Evolutionary conservation across 495 filamentous ascomycete species (phyloP).

Genomic region (Penicillium maclennaniae): DNA sequence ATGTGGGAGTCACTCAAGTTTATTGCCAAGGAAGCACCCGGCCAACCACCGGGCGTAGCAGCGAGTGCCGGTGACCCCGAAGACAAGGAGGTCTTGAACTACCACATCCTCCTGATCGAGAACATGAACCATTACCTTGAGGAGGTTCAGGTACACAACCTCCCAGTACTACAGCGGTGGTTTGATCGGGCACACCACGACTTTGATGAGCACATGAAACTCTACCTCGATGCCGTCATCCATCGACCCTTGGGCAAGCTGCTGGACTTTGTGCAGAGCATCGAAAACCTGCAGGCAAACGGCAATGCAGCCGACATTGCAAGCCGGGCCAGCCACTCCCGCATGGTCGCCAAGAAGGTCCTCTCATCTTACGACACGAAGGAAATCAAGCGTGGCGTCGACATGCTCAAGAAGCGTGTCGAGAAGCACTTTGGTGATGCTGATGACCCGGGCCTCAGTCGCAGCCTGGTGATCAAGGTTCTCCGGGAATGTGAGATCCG

Average conservation of each 20-base stretch:
- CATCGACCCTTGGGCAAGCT: slow-evolving; percentile 84
- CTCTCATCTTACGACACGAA: slow-evolving; percentile 73
- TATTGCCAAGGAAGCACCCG: slow-evolving; percentile 88
- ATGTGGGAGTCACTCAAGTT: slow-evolving; percentile 97
- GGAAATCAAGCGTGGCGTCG: slow-evolving; percentile 80
- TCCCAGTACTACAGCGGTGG: slow-evolving; percentile 78
- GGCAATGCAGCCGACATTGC: slow-evolving; percentile 53
- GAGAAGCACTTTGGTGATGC: slow-evolving; percentile 95
- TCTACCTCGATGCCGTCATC: slow-evolving; percentile 85
- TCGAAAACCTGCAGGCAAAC: slow-evolving; percentile 61
- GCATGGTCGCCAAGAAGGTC: slow-evolving; percentile 77
- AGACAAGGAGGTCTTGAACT: slow-evolving; percentile 93
- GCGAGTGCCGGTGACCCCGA: slow-evolving; percentile 66
- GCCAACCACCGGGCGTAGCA: slow-evolving; percentile 43
- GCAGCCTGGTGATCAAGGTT: slow-evolving; percentile 71
- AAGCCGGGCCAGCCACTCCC: slow-evolving; percentile 71
- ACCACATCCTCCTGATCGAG: slow-evolving; percentile 94
- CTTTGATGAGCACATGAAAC: slow-evolving; percentile 79
- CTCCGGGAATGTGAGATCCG: slow-evolving; percentile 74
- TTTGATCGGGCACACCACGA: slow-evolving; percentile 69
- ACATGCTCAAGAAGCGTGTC: slow-evolving; percentile 79
- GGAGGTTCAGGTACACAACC: slow-evolving; percentile 72
- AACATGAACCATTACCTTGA: slow-evolving; percentile 98
- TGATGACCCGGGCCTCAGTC: slow-evolving; percentile 66
- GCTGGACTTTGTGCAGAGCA: slow-evolving; percentile 82